Base-by-base conservation (phyloP, 1,284 basidiomycete species). In the Singerocomus inundabilis region DNA sequence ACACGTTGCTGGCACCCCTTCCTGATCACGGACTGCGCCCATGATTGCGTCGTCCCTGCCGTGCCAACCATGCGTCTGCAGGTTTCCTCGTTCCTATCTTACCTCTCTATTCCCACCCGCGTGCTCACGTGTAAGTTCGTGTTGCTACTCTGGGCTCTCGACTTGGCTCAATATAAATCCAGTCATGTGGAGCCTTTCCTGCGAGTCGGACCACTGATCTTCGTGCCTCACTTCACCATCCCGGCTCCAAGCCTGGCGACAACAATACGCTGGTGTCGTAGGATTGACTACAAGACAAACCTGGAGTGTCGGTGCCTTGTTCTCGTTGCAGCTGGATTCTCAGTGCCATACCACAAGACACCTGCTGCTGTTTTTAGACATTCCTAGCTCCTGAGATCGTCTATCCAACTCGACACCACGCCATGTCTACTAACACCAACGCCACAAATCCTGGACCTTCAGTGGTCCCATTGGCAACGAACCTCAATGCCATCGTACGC, bases 401-500 rank as follows among this genome's bases (percentile, higher is more conserved):
- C 29, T 21, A 18, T 16, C 16, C 2, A n/a, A 9, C 24, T 11
- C 25, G 15, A 35, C 6, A 46, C 13, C 21, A 6, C 36, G 9
- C 32, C 37, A 63, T 63, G 59, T 63, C 59, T 35, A 5, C 46
- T 6, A 38, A 47, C 33, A 6, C 46, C 15, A 56, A 56, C 15
- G 13, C 15, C 12, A 52, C 52, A 12, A 51, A 15, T 34, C 30
- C 59, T 24, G 53, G 39, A 21, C 44, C 60, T 33, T 35, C 52
- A 18, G 24, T 41, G 9, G 35, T 8, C 4, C 30, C 37, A 11
- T 0, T 42, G 1, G n/a, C n/a, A 3, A 16, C 11, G 9, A 29
- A 34, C 31, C 16, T n/a, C 37, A 46, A 51, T 32, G 48, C 46
- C 13, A 26, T 57, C 42, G 51, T 62, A 26, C 57, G 48, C 2